phyloP scores from a whole-genome alignment of 73 alveolate genomes.

The Paramecium caudatum region DNA sequence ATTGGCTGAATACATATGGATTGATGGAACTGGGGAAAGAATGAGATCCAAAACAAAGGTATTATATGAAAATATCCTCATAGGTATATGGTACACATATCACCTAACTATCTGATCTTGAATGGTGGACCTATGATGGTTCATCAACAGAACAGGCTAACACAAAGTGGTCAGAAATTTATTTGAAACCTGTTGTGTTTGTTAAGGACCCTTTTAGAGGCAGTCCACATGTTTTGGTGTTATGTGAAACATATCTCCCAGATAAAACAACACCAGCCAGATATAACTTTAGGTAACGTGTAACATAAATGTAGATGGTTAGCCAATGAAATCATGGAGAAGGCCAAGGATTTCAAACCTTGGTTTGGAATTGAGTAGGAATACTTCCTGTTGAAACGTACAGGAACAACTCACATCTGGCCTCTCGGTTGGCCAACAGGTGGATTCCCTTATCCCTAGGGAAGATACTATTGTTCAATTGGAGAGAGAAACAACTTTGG shows the following conservation, averaged over 20 bases:
- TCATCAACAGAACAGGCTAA: conserved; percentile 92
- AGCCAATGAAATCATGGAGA: conserved; percentile 80
- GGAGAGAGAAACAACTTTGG: conserved; percentile 91
- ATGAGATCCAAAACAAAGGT: conserved; percentile 86
- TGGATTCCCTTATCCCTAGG: conserved; percentile 95
- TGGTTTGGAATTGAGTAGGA: conserved; percentile 98
- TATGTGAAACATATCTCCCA: conserved; percentile 91
- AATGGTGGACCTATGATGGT: conserved; percentile 98
- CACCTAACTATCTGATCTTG: conserved; percentile 79
- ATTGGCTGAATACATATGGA: conserved; percentile 90
- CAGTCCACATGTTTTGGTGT: conserved; percentile 85
- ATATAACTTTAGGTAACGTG: conserved; percentile 82
- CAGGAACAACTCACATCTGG: conserved; percentile 80
- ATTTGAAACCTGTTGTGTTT: conserved; percentile 88
- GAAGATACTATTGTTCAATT: conserved; percentile 95
- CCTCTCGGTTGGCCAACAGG: conserved; percentile 91
- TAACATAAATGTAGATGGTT: conserved; percentile 17
- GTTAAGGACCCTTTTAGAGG: conserved; percentile 95
- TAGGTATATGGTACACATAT: conserved; percentile 71
- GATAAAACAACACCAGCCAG: conserved; percentile 91
- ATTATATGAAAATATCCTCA: not conserved
- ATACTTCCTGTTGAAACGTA: conserved; percentile 87
- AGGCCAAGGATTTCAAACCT: conserved; percentile 83
- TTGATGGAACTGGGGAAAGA: conserved; percentile 88
- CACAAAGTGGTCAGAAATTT: conserved; percentile 92